A percentile compares a stretch with the other conserved stretches of the same genome.
Conservation (phyloP, 179 eudicot species). For the Gypsophila paniculata region DNA sequence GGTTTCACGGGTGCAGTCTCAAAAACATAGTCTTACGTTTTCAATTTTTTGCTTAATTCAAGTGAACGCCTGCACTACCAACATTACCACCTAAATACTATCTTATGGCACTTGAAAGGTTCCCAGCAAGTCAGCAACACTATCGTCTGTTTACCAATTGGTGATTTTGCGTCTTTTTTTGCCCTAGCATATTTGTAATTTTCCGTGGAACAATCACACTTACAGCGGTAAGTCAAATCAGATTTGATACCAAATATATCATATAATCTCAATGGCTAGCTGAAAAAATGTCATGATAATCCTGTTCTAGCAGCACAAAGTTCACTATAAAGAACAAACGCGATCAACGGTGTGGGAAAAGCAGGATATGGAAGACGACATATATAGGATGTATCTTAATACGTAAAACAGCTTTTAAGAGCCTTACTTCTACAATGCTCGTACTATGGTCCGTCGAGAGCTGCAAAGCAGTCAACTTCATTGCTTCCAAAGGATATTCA, state of each 20-base stretch:
- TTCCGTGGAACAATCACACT: background rate
- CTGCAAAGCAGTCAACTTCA: constrained; percentile 73
- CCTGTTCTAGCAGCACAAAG: background rate
- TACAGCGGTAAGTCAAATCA: background rate
- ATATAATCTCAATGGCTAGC: background rate
- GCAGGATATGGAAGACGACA: background rate
- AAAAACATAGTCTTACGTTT: background rate
- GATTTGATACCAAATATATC: constrained; percentile 2
- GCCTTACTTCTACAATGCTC: constrained; percentile 78
- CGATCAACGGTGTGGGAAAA: background rate
- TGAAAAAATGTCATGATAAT: background rate
- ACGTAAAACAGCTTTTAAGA: background rate
- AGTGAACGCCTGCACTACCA: background rate
- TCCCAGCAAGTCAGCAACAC: too few relatives aligned
- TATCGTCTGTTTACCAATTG: background rate
- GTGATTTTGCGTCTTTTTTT: background rate
- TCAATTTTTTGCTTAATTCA: background rate
- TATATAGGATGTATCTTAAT: background rate
- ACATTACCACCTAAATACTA: background rate
- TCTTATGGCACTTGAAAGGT: background rate
- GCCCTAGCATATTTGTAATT: background rate
- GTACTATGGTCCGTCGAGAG: constrained; percentile 96
- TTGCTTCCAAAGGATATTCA: constrained; percentile 33
- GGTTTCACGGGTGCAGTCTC: background rate
- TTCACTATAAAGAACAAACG: background rate